These are phyloP conservation scores for Cryptococcus sp. DNA, from an alignment of 1,284 basidiomycete genomes.

Conservation along the genomic window DNA sequence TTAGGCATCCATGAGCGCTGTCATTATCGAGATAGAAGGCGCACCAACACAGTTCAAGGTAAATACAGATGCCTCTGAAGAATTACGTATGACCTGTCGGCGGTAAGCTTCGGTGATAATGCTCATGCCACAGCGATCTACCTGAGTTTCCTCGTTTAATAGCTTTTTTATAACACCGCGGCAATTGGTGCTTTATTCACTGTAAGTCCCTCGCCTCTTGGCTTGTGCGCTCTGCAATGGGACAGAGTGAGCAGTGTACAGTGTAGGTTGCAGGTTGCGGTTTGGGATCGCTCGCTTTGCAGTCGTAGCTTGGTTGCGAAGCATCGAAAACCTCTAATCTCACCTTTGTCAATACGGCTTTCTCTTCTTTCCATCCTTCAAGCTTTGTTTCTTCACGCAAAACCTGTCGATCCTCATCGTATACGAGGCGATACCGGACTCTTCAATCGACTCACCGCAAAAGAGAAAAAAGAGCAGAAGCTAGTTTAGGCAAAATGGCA, in stretches of 20 bases:
- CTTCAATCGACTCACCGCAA: neutral
- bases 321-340: neutral
- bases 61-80: neutral
- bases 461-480: slow-evolving; percentile 4
- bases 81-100: slow-evolving; percentile 14
- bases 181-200: neutral
- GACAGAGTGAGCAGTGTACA: no score
- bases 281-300: neutral
- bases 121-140: neutral
- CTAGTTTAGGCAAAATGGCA: slow-evolving; percentile 39
- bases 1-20: neutral
- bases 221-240: no score
- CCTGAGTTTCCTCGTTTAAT: neutral
- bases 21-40: neutral
- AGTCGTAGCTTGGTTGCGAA: neutral
- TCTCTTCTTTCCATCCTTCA: slow-evolving; percentile 1
- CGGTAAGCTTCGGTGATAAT: slow-evolving; percentile 16
- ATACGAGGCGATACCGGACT: slow-evolving; percentile 1
- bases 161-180: neutral
- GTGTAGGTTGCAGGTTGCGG: no score
- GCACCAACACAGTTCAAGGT: neutral
- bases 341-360: neutral
- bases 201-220: neutral
- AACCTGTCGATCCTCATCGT: slow-evolving; percentile 1
- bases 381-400: neutral